A percentile compares a stretch with the other conserved stretches of the same genome.
These are phyloP conservation scores for Deinandra increscens DNA, from an alignment of 129 eudicot species.

Conservation along the genomic window DNA sequence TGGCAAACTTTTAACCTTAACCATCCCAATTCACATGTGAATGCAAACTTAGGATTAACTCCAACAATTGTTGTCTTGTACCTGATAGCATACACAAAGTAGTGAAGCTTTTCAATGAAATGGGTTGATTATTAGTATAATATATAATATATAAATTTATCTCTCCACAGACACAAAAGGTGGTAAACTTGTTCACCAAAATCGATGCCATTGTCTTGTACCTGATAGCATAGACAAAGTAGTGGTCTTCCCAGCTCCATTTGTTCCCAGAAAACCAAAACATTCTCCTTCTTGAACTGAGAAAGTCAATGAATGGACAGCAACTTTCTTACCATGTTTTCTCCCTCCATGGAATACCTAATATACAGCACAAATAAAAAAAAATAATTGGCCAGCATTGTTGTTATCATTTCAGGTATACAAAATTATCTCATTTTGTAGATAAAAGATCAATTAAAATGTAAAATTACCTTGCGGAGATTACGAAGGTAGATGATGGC, in stretches of 20 bases:
- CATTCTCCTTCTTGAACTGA: slow-evolving; percentile 99
- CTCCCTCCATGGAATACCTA: slow-evolving; percentile 88
- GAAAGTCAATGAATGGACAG: slow-evolving; percentile 90
- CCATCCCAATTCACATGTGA: too few relatives aligned
- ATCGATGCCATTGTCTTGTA: slow-evolving; percentile 27
- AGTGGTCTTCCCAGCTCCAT: slow-evolving; percentile 99
- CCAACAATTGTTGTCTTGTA: slow-evolving; percentile 21
- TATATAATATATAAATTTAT: too few relatives aligned
- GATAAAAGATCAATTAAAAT: not conserved
- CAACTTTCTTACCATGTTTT: slow-evolving; percentile 56
- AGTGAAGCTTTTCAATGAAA: not conserved
- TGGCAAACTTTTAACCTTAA: too few relatives aligned
- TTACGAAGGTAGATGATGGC: slow-evolving; percentile 80
- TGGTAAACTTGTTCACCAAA: slow-evolving; percentile 8
- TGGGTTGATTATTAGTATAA: not conserved
- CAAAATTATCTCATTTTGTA: slow-evolving; percentile 12
- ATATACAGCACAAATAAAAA: slow-evolving; percentile 22
- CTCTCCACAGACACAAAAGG: not conserved
- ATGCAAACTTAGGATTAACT: too few relatives aligned
- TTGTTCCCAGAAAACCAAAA: slow-evolving; percentile 95
- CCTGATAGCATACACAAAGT: slow-evolving; percentile 91
- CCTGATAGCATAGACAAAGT: slow-evolving; percentile 96
- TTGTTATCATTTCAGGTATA: not conserved
- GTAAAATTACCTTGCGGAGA: slow-evolving; percentile 69
- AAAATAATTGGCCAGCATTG: not conserved